Evolutionary conservation across 305 asterid species (phyloP), one percentile per base, ranked within the genome.

Genomic region (Fraxinus paxiana): DNA sequence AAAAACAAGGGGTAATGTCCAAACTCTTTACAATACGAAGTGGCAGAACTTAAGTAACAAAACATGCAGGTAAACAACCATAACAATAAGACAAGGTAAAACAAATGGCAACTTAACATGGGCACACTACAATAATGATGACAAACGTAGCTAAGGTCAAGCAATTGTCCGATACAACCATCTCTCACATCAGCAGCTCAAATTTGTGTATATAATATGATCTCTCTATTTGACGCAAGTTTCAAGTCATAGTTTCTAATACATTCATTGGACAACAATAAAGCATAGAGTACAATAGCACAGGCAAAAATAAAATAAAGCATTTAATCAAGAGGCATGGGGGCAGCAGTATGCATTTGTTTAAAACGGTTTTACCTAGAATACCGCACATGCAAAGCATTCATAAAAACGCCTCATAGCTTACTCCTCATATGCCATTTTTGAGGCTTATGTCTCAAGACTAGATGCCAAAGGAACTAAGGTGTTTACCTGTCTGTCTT

Each of bases 1-100:
- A 80, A 77, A 74, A 34, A 79, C 48, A 51, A 63, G 43, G 8
- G 74, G 10, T 30, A 77, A 79, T 22, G 65, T 73, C 73, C 83
- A 69, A 61, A 63, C 41, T 46, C 61, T 83, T 79, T 33, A 71
- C 15, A 33, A 33, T 31, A 67, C 13, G 38, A 33, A 15, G 76
- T 17, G 76, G 76, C 73, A 83, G 46, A 70, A 70, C 75, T 70
- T 20, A 31, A 33, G 2, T 31, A 67, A 61, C 73, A 67, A 28
- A 67, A 28, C 46, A n/a, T 10, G 20, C 15, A 7, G 24, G 43
- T n/a, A 71, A 71, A 71, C 15, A 34, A 71, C 46, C 26, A 34
- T 71, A 33, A 31, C 13, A 33, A 31, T 71, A 71, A 31, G 15
- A 71, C 28, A 15, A 3, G 76, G 76, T 34, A 71, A 71, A 31